Base-by-base conservation (phyloP, 345 rosid species). In the Viola odorata region DNA sequence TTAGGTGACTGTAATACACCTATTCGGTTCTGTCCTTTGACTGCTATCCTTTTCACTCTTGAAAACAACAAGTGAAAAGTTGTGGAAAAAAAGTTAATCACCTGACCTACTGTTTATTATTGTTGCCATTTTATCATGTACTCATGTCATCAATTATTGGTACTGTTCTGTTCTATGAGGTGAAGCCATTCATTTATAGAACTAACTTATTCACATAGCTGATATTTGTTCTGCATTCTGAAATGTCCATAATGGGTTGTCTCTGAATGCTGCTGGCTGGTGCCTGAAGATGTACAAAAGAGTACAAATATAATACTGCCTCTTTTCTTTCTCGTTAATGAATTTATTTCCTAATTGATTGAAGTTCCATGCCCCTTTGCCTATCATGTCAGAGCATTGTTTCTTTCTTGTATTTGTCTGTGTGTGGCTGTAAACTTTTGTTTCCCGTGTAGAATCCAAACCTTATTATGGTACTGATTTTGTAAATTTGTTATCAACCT, bases 161-260 rank as follows among this genome's bases (percentile, higher is more conserved):
- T 45, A 44, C 32, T 45, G 5, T 13, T 62, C 4, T 59, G 66
- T 40, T 12, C 16, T 12, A 13, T 48, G 37, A 55, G 17, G 37
- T 0, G 15, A 17, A 23, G 54, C 52, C 67, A 53, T 36, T 10
- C 7, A 15, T 37, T 16, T 15, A 11, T 45, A 53, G 13, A 17
- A 47, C 37, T 16, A 45, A 15, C 41, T 23, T 23, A 45, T 68
- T 61, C 64, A 53, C 65, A 41, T 38, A 7, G 64, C 37, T 44
- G 54, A 58, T 50, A 56, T 44, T 44, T 7, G 12, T 44, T 6
- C 12, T 44, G 42, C 51, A 55, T 50, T 49, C 49, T 50, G 63
- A 53, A 16, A 49, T 70, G 73, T 63, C 79, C 76, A 70, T 77
- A 38, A 54, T 57, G 57, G 54, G 67, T 50, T 77, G 69, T 66